A percentile compares a stretch with the other conserved stretches of the same genome.
These are phyloP conservation scores for Penicillium simplicissimum DNA, from an alignment of 495 filamentous ascomycete species.

Conservation along the genomic window DNA sequence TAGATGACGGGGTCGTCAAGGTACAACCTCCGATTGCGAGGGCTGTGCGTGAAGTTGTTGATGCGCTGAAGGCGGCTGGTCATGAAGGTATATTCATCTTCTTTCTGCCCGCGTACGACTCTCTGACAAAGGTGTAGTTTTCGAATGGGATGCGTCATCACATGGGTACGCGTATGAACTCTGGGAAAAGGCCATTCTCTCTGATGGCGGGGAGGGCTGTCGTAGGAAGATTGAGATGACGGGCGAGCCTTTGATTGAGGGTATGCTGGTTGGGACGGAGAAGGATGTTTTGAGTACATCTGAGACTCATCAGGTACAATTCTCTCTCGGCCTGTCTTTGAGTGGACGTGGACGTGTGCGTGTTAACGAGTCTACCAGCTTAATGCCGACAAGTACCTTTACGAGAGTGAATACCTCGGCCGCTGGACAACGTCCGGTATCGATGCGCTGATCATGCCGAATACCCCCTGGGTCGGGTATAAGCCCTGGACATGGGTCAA, in stretches of 20 bases:
- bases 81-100: slow-evolving; percentile 39
- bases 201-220: slow-evolving; percentile 59
- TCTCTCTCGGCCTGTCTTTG: background rate
- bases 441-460: slow-evolving; percentile 67
- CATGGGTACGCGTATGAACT: slow-evolving; percentile 35
- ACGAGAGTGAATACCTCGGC: slow-evolving; percentile 37
- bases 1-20: slow-evolving; percentile 55
- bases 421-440: slow-evolving; percentile 58
- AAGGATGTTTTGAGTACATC: slow-evolving; percentile 33
- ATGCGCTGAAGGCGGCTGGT: slow-evolving; percentile 44
- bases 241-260: slow-evolving; percentile 58
- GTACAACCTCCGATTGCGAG: slow-evolving; percentile 56
- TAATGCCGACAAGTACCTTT: slow-evolving; percentile 36
- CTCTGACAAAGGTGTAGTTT: slow-evolving; percentile 29
- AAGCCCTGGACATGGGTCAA: slow-evolving; percentile 49
- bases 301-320: slow-evolving; percentile 28
- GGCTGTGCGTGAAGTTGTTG: slow-evolving; percentile 42
- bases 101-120: background rate
- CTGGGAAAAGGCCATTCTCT: slow-evolving; percentile 56
- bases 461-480: slow-evolving; percentile 55
- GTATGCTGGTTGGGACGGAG: slow-evolving; percentile 43
- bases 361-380: slow-evolving; percentile 22
- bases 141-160: slow-evolving; percentile 44
- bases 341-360: background rate
- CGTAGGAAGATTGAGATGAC: slow-evolving; percentile 49